A percentile compares a stretch with the other conserved stretches of the same genome.
phyloP scores from a whole-genome alignment of 495 filamentous ascomycete genomes.

The Daldinia grandis region DNA sequence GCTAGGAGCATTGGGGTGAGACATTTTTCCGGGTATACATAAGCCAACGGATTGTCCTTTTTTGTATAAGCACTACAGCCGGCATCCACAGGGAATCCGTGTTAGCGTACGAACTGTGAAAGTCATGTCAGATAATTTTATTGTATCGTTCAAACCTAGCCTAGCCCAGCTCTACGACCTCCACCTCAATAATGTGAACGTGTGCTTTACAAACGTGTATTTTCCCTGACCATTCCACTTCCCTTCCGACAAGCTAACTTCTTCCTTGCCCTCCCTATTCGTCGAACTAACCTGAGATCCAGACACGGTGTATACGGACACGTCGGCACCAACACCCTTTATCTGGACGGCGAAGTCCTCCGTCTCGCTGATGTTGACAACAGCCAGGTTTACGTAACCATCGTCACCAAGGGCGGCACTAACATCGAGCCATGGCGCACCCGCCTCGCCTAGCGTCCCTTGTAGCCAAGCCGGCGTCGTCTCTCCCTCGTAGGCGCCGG shows the following conservation, averaged over 20 bases:
- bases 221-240: slow-evolving; percentile 66
- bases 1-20: slow-evolving; percentile 8
- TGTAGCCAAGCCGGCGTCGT: slow-evolving; percentile 73
- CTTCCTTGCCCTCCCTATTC: slow-evolving; percentile 68
- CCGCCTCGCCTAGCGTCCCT: slow-evolving; percentile 61
- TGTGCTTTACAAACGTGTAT: slow-evolving; percentile 71
- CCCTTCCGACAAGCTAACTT: slow-evolving; percentile 66
- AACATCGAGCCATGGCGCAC: slow-evolving; percentile 74
- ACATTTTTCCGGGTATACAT: slow-evolving; percentile 22
- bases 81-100: slow-evolving; percentile 1
- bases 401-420: slow-evolving; percentile 70
- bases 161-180: slow-evolving; percentile 53
- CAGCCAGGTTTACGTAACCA: slow-evolving; percentile 68
- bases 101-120: not conserved
- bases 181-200: slow-evolving; percentile 73
- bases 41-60: slow-evolving; percentile 3
- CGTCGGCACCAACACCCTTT: slow-evolving; percentile 59
- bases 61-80: slow-evolving; percentile 30
- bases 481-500: slow-evolving; percentile 66
- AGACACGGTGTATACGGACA: slow-evolving; percentile 67
- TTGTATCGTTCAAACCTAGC: slow-evolving; percentile 14
- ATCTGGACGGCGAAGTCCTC: slow-evolving; percentile 65
- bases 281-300: slow-evolving; percentile 62
- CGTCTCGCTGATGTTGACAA: slow-evolving; percentile 72
- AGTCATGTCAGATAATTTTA: slow-evolving; percentile 31